phyloP scores from a whole-genome alignment of 805 yeast species.

The Crinitomyces ghanaensis region DNA sequence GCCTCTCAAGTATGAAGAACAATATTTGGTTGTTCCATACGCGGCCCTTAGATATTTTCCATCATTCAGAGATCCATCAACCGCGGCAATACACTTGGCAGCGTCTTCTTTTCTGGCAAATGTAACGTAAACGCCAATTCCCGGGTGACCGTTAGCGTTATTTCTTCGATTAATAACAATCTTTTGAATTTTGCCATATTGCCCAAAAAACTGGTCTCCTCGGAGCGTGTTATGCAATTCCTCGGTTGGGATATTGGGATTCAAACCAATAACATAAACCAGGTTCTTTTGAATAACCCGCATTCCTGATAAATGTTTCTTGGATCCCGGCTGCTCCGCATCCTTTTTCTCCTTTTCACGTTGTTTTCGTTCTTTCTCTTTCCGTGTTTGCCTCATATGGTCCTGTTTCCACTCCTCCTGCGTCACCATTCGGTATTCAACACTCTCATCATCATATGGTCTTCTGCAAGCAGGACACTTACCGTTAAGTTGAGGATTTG shows the following conservation, averaged over 20 bases:
- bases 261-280: conserved; percentile 91
- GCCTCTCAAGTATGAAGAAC: conserved; percentile 91
- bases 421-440: conserved; percentile 72
- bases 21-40: conserved; percentile 96
- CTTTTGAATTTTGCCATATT: conserved; percentile 89
- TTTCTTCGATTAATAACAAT: conserved; percentile 78
- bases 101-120: conserved; percentile 93
- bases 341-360: conserved; percentile 88
- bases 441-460: conserved; percentile 83
- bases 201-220: conserved; percentile 94
- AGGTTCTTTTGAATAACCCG: conserved; percentile 96
- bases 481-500: conserved; percentile 90
- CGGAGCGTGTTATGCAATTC: conserved; percentile 71
- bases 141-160: conserved; percentile 50
- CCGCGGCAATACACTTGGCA: conserved; percentile 79
- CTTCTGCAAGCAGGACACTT: conserved; percentile 97
- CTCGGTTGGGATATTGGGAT: conserved; percentile 77
- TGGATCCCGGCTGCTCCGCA: conserved; percentile 60
- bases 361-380: conserved; percentile 62
- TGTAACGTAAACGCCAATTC: conserved; percentile 92
- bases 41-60: conserved; percentile 88
- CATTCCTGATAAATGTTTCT: conserved; percentile 89
- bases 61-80: conserved; percentile 86
- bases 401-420: conserved; percentile 81
- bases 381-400: conserved; percentile 67